phyloP scores from a whole-genome alignment of 371 early-diverging fungal species.

The Saksenaea vasiformis region DNA sequence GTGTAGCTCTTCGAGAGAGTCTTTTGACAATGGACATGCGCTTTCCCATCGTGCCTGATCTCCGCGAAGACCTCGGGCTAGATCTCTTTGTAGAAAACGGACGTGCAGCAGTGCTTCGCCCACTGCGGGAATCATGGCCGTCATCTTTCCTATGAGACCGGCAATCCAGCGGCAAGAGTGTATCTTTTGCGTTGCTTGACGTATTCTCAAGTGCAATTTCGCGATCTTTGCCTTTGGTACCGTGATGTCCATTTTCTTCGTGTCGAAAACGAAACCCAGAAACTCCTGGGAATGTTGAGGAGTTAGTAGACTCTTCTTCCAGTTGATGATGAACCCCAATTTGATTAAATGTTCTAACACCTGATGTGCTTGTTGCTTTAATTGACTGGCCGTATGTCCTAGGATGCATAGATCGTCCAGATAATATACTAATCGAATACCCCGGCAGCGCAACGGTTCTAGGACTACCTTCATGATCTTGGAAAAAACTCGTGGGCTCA shows the following conservation, averaged over 20 bases:
- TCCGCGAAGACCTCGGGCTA: neutral
- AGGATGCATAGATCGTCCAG: constrained; percentile 22
- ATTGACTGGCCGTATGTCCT: neutral
- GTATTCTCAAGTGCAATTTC: constrained; percentile 4
- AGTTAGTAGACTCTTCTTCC: constrained; percentile 11
- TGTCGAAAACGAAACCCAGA: constrained; percentile 19
- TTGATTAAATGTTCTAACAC: neutral
- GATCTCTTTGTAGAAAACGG: constrained; percentile 16
- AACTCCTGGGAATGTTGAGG: constrained; percentile 9
- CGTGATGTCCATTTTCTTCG: constrained; percentile 10
- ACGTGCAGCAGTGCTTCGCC: constrained; percentile 3
- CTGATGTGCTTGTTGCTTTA: neutral
- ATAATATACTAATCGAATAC: constrained; percentile 12
- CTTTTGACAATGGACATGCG: too few relatives aligned
- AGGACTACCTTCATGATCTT: constrained; percentile 5
- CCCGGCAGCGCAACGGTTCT: constrained; percentile 7
- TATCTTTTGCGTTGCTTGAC: neutral
- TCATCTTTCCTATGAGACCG: constrained; percentile 16
- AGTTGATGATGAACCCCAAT: constrained; percentile 14
- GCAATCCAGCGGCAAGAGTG: constrained; percentile 23
- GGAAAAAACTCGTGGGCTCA: neutral
- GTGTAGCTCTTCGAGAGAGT: too few relatives aligned
- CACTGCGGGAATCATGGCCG: constrained; percentile 13
- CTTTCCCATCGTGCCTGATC: too few relatives aligned
- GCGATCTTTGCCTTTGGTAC: constrained; percentile 11